Evolutionary conservation across 768 basidiomycete genomes (phyloP).

Genomic region (Royoungia palumana): DNA sequence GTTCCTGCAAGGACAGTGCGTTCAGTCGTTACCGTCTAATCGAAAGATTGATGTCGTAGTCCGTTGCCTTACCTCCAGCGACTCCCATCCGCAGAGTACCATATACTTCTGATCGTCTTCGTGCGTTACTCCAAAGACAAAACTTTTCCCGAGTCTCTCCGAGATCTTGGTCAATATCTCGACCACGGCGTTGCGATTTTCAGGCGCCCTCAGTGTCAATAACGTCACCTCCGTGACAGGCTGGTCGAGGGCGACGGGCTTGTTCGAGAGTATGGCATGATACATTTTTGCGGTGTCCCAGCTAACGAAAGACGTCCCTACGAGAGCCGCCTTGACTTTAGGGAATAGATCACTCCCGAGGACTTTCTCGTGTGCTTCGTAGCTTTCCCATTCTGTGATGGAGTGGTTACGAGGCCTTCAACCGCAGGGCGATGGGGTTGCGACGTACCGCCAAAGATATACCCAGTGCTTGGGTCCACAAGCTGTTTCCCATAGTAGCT

Average conservation of each 20-base stretch:
- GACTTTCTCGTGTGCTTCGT: conserved; percentile 13
- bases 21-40: no score
- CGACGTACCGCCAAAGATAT: no score
- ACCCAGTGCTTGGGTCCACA: no score
- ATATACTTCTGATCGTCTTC: conserved; percentile 23
- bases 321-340: conserved; percentile 1
- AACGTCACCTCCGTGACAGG: conserved; percentile 8
- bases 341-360: neutral
- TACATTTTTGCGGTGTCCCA: conserved; percentile 10
- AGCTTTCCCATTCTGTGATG: conserved; percentile 27
- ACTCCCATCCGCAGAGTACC: conserved; percentile 20
- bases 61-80: conserved; percentile 20
- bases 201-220: conserved; percentile 19
- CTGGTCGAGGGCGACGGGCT: neutral
- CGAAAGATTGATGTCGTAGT: neutral
- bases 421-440: neutral
- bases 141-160: conserved; percentile 2
- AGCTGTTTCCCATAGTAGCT: no score
- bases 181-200: conserved; percentile 16
- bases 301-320: conserved; percentile 1
- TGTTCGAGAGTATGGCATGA: conserved; percentile 20
- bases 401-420: neutral
- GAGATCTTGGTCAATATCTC: conserved; percentile 12
- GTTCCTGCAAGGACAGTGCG: conserved; percentile 8
- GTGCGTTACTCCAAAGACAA: conserved; percentile 21